A percentile compares a stretch with the other conserved stretches of the same genome.
phyloP scores from a whole-genome alignment of 148 eudicot genomes.

The Silene uniflora region DNA sequence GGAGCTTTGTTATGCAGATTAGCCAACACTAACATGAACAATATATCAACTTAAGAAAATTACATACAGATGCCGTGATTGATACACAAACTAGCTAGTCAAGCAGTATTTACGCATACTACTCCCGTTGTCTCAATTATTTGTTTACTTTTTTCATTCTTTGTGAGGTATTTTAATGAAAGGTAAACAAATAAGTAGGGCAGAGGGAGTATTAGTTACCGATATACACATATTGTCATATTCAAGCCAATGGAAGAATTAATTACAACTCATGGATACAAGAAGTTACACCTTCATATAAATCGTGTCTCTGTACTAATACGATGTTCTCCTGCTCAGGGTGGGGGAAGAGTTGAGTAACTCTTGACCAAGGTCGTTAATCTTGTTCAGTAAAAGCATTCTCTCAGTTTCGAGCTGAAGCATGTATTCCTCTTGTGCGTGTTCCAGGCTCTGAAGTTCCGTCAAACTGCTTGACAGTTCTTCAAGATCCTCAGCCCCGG shows the following conservation, averaged over 20 bases:
- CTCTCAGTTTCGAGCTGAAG: slow-evolving; percentile 85
- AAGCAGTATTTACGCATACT: too few species aligned
- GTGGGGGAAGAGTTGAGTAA: slow-evolving; percentile 52
- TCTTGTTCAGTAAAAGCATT: slow-evolving; percentile 67
- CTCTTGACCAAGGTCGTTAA: slow-evolving; percentile 82
- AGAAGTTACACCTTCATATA: neutral
- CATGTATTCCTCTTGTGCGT: slow-evolving; percentile 69
- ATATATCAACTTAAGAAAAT: too few species aligned
- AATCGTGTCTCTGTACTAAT: slow-evolving; percentile 2
- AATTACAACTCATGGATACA: neutral
- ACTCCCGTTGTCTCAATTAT: too few species aligned
- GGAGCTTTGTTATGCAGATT: too few species aligned
- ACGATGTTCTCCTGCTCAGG: slow-evolving; percentile 38
- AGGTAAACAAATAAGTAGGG: too few species aligned
- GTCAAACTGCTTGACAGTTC: slow-evolving; percentile 39
- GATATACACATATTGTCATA: neutral
- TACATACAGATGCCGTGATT: too few species aligned
- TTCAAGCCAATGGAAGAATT: neutral
- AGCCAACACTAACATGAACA: too few species aligned
- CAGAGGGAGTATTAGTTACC: neutral
- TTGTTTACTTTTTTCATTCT: too few species aligned
- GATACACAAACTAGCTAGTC: too few species aligned
- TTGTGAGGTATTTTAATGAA: too few species aligned
- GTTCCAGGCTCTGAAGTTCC: slow-evolving; percentile 78
- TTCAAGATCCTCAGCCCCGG: slow-evolving; percentile 53